Base-by-base conservation (phyloP, 225 moss, liverwort and hornwort species). In the Straminergon stramineum region DNA sequence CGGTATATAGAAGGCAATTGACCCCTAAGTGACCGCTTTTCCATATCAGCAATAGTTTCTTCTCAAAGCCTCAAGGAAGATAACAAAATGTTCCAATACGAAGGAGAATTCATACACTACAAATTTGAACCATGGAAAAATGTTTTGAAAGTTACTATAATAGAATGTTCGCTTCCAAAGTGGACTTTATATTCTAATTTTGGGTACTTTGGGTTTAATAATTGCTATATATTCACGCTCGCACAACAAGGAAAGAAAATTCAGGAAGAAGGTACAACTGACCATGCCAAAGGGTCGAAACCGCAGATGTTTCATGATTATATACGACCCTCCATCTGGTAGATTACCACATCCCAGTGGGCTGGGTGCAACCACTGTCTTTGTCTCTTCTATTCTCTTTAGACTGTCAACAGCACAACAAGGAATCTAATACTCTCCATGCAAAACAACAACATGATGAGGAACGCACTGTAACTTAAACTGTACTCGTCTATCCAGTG, bases 261-360 rank as follows among this genome's bases (percentile, higher is more conserved):
- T 73, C 17, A 37, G 56, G 39, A 83, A 53, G 69, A 37, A 78
- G 60, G 79, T 53, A 66, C 52, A 69, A 89, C 90, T 89, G 86
- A 95, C 95, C 97, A 97, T 97, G 82, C 97, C 97, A 83, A 97
- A 97, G 39, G 97, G 97, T 80, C 94, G 93, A 85, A 97, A 96
- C 60, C 91, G 97, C 83, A 96, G 90, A 86, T 97, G 90, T 79
- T 94, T 94, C 97, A 96, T 94, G 75, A 97, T 96, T 83, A 97
- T 94, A 81, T 97, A 97, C 65, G 97, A 97, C 55, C 95, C 97
- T 85, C 96, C 97, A 81, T 96, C 96, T 73, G 93, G 91, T 28
- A 96, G 91, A 89, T 92, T 93, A 66, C 97, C 97, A 82, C 91
- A 94, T 62, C 96, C 97, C 60, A 96, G 90, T n/a, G 97, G 94